A percentile compares a stretch with the other conserved stretches of the same genome.
Conservation (phyloP, 1,284 basidiomycete species). For the Naganishia cerealis region DNA sequence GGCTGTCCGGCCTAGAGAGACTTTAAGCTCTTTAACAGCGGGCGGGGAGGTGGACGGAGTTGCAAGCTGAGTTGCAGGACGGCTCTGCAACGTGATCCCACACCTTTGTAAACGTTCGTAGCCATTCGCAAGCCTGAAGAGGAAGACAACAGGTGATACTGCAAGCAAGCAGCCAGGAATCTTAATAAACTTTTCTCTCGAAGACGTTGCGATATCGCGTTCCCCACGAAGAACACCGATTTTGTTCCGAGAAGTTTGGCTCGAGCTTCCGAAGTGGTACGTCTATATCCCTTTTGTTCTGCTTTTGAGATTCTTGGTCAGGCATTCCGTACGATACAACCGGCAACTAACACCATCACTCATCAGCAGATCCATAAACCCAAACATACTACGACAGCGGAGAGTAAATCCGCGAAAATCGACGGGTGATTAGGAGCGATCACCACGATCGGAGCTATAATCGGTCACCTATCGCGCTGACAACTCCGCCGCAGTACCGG, state of each 20-base stretch:
- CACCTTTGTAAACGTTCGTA: background rate
- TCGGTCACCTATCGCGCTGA: constrained; percentile 6
- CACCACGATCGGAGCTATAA: background rate
- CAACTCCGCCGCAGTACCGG: background rate
- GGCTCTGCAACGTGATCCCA: background rate
- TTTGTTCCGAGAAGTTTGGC: background rate
- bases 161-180: background rate
- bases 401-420: background rate
- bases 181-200: background rate
- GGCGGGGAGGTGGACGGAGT: background rate
- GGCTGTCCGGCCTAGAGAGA: background rate
- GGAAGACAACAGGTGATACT: background rate
- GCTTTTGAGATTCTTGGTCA: constrained; percentile 2
- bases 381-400: background rate
- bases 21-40: background rate
- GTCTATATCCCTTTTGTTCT: background rate
- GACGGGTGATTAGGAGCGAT: background rate
- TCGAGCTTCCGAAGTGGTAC: background rate
- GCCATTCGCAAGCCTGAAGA: background rate
- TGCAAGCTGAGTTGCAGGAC: background rate
- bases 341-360: background rate
- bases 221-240: background rate
- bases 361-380: background rate
- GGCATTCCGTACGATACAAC: background rate
- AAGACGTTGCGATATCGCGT: background rate